Percentiles rank a stretch among this genome's conserved stretches.
These are phyloP conservation scores for Elongisporangium anandrum DNA, from an alignment of 352 stramenopile genomes.

Conservation along the genomic window DNA sequence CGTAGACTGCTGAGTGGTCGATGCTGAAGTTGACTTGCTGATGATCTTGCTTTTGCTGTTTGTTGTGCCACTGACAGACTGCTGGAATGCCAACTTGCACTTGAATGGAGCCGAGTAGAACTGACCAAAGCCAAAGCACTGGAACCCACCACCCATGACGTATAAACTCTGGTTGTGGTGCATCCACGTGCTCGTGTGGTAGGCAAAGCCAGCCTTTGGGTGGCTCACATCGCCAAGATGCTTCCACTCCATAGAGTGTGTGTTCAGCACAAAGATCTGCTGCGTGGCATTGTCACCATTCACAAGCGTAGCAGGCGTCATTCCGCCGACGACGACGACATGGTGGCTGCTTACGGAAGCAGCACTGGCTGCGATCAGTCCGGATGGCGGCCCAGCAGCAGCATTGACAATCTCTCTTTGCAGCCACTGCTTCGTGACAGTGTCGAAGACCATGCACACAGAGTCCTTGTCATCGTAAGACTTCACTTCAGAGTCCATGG, in stretches of 20 bases:
- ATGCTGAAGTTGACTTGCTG: not conserved
- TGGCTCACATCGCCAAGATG: constrained; percentile 48
- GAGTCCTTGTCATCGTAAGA: constrained; percentile 7
- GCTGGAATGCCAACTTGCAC: constrained; percentile 39
- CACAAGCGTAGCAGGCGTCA: constrained; percentile 29
- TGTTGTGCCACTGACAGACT: constrained; percentile 1
- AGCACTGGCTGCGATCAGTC: constrained; percentile 42
- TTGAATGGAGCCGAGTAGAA: constrained; percentile 66
- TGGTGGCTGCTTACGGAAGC: constrained; percentile 47
- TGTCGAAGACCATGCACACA: constrained; percentile 55
- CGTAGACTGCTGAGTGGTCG: constrained; percentile 1
- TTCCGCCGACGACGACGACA: constrained; percentile 58
- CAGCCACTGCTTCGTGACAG: constrained; percentile 28
- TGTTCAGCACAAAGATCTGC: constrained; percentile 54
- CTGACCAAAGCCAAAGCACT: constrained; percentile 83
- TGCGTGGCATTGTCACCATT: constrained; percentile 35
- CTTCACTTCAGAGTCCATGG: constrained; percentile 2
- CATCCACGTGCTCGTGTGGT: constrained; percentile 54
- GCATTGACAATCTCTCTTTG: constrained; percentile 29
- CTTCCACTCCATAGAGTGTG: constrained; percentile 39
- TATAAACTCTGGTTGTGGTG: constrained; percentile 29
- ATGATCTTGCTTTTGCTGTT: constrained; percentile 5
- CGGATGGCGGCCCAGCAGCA: constrained; percentile 21
- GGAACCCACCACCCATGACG: constrained; percentile 70
- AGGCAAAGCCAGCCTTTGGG: constrained; percentile 42